Evolutionary conservation across 2,329 filamentous ascomycete species (phyloP).

Genomic region (Aspergillus sclerotialis): DNA sequence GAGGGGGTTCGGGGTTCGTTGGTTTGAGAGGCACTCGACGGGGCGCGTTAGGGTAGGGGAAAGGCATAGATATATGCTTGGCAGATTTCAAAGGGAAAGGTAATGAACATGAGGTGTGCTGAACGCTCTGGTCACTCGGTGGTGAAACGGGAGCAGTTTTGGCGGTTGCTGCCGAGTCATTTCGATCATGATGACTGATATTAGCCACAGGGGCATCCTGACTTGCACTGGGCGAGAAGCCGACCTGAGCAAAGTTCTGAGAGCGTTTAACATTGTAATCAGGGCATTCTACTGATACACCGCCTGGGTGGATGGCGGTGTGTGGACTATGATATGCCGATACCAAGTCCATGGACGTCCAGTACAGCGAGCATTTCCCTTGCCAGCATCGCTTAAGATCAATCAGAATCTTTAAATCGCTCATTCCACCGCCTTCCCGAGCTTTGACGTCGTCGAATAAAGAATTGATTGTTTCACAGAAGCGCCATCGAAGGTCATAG

Average conservation of each 20-base stretch:
- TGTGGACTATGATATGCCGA: slow-evolving; percentile 52
- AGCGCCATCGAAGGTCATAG: slow-evolving; percentile 64
- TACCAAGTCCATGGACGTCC: slow-evolving; percentile 67
- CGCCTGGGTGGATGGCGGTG: slow-evolving; percentile 67
- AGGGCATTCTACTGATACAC: slow-evolving; percentile 54
- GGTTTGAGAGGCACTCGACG: slow-evolving; percentile 35
- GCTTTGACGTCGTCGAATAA: slow-evolving; percentile 48
- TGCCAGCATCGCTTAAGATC: slow-evolving; percentile 98
- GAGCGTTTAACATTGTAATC: slow-evolving; percentile 14
- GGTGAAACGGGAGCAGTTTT: slow-evolving; percentile 30
- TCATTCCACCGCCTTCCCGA: slow-evolving; percentile 47
- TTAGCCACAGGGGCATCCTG: not conserved
- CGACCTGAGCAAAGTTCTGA: slow-evolving; percentile 11
- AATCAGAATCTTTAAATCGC: slow-evolving; percentile 76
- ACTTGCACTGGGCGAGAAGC: not conserved
- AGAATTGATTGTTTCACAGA: slow-evolving; percentile 72
- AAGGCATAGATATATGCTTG: slow-evolving; percentile 30
- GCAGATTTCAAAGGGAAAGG: slow-evolving; percentile 43
- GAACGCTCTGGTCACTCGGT: slow-evolving; percentile 46
- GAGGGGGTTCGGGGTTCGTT: slow-evolving; percentile 4
- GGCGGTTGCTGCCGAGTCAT: slow-evolving; percentile 28
- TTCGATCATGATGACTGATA: slow-evolving; percentile 23
- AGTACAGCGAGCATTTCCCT: slow-evolving; percentile 80
- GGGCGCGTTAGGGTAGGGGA: slow-evolving; percentile 27
- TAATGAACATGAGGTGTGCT: slow-evolving; percentile 55